A percentile compares a stretch with the other conserved stretches of the same genome.
Evolutionary conservation across 2,329 filamentous ascomycete species (phyloP).

Genomic region (Ramichloridium luteum): DNA sequence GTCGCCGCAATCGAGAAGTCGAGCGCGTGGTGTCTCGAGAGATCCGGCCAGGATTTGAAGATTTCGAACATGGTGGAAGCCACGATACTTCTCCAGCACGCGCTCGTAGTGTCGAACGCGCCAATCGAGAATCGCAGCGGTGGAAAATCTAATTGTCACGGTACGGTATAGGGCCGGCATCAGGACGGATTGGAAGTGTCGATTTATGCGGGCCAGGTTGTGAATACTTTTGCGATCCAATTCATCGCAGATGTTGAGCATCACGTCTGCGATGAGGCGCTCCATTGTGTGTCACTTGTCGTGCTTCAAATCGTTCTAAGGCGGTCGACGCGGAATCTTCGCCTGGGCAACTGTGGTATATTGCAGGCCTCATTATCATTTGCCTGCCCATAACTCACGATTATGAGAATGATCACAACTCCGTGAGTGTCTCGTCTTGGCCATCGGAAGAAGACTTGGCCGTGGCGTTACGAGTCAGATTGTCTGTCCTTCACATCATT

Average conservation of each 20-base stretch:
- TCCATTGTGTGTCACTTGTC: constrained; percentile 1
- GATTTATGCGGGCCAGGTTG: neutral
- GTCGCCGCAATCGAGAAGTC: constrained; percentile 1
- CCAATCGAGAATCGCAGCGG: constrained; percentile 1
- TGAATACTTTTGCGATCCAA: constrained; percentile 1
- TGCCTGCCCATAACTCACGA: constrained; percentile 1
- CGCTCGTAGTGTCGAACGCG: constrained; percentile 1
- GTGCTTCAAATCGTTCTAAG: neutral
- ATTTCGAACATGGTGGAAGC: neutral
- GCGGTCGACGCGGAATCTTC: neutral
- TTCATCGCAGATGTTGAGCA: constrained; percentile 1
- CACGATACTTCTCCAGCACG: neutral
- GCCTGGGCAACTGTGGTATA: constrained; percentile 1
- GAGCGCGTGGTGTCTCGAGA: neutral
- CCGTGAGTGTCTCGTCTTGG: neutral
- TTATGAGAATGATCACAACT: constrained; percentile 1
- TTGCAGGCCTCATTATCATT: neutral
- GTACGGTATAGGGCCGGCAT: neutral
- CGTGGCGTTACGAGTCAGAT: constrained; percentile 1
- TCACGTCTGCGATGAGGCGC: constrained; percentile 1
- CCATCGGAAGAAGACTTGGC: neutral
- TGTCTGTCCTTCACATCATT: too few species aligned
- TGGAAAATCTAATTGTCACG: neutral
- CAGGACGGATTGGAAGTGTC: neutral
- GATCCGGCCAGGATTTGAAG: neutral